A percentile compares a stretch with the other conserved stretches of the same genome.
These are phyloP conservation scores for Carallia pectinifolia DNA, from an alignment of 345 rosid genomes.

Conservation along the genomic window DNA sequence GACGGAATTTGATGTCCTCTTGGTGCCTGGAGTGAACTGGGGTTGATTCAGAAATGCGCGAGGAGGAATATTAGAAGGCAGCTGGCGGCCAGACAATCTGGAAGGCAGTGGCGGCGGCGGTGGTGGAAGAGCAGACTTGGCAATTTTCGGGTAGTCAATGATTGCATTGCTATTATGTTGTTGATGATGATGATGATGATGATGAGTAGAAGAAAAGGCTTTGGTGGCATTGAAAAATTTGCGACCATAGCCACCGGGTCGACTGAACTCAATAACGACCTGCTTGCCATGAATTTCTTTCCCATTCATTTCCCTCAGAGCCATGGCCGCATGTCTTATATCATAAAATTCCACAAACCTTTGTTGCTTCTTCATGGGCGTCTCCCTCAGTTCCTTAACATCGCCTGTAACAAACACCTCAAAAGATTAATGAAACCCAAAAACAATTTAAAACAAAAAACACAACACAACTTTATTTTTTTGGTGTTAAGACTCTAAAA, in stretches of 20 bases:
- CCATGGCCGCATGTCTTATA: constrained; percentile 72
- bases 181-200: no score
- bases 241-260: constrained; percentile 72
- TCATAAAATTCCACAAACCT: constrained; percentile 82
- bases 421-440: neutral
- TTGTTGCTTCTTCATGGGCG: constrained; percentile 81
- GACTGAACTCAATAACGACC: constrained; percentile 67
- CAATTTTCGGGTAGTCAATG: constrained; percentile 15
- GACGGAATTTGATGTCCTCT: constrained; percentile 8
- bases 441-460: neutral
- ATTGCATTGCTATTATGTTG: constrained; percentile 1
- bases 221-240: constrained; percentile 40
- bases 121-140: constrained; percentile 14
- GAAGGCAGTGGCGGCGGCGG: neutral
- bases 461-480: neutral
- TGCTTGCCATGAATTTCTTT: constrained; percentile 52
- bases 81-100: neutral
- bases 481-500: no score
- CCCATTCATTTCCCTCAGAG: constrained; percentile 64
- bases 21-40: constrained; percentile 3
- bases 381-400: constrained; percentile 81
- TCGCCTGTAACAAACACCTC: constrained; percentile 39
- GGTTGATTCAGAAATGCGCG: constrained; percentile 10
- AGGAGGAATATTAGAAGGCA: constrained; percentile 4
- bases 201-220: neutral